These are phyloP conservation scores for Colletotrichum tanaceti DNA, from an alignment of 2,329 filamentous ascomycete species.

Conservation along the genomic window DNA sequence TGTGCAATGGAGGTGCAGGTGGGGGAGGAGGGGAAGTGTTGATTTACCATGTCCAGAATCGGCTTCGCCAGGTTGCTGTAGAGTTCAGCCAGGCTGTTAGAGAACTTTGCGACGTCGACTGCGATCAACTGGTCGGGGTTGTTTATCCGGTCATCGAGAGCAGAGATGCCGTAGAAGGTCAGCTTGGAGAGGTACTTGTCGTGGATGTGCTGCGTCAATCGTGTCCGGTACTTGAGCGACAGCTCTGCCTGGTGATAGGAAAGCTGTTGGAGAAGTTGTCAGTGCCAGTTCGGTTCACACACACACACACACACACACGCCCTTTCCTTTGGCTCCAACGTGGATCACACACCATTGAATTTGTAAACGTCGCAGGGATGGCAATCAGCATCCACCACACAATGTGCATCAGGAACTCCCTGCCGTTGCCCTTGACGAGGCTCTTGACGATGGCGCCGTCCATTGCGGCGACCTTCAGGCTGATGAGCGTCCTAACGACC, in stretches of 20 bases:
- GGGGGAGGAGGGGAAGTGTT: constrained; percentile 34
- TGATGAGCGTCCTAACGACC: constrained; percentile 89
- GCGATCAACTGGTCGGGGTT: constrained; percentile 98
- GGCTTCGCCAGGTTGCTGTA: constrained; percentile 98
- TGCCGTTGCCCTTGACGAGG: constrained; percentile 89
- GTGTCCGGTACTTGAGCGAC: constrained; percentile 89
- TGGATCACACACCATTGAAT: constrained; percentile 83
- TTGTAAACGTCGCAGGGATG: constrained; percentile 95
- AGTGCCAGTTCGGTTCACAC: no score
- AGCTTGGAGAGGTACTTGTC: constrained; percentile 96
- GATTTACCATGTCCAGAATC: constrained; percentile 82
- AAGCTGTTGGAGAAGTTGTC: constrained; percentile 71
- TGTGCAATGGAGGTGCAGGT: neutral
- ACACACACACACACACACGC: no score
- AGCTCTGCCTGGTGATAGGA: constrained; percentile 97
- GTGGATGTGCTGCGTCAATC: constrained; percentile 94
- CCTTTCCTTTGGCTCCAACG: no score
- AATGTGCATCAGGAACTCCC: constrained; percentile 87
- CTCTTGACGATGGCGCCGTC: constrained; percentile 94
- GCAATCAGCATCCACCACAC: constrained; percentile 99
- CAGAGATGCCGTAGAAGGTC: constrained; percentile 96
- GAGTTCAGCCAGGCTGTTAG: constrained; percentile 91
- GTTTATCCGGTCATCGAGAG: constrained; percentile 96
- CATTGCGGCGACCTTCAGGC: constrained; percentile 94
- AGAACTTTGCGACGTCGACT: constrained; percentile 96